Evolutionary conservation across 352 stramenopile species (phyloP).

Genomic region (Elongisporangium undulatum): DNA sequence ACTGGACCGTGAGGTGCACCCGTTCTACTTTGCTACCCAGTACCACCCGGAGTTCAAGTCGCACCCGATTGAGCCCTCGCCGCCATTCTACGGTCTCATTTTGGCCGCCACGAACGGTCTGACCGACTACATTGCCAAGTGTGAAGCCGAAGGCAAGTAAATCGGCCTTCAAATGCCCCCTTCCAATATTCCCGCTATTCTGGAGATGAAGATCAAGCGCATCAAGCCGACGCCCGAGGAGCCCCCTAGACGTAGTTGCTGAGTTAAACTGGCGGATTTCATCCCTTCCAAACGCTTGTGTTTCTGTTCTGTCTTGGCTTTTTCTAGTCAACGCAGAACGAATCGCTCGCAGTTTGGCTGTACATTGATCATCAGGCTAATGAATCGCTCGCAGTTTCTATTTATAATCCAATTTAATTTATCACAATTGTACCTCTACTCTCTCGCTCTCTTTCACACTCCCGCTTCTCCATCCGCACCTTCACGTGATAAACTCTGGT

Average conservation of each 20-base stretch:
- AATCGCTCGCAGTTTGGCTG: conserved; percentile 12
- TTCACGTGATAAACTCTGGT: no score
- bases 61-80: conserved; percentile 93
- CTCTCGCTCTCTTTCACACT: not conserved
- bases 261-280: conserved; percentile 1
- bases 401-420: conserved; percentile 3
- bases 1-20: conserved; percentile 92
- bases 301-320: conserved; percentile 5
- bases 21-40: conserved; percentile 99
- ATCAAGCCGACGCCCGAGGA: not conserved
- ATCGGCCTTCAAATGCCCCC: not conserved
- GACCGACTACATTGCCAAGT: conserved; percentile 53
- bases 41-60: conserved; percentile 99
- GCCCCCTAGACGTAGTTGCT: not conserved
- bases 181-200: not conserved
- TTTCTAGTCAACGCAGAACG: conserved; percentile 6
- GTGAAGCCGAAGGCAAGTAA: conserved; percentile 30
- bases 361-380: conserved; percentile 1
- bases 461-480: no score
- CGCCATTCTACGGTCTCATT: conserved; percentile 97
- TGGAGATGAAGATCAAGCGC: not conserved
- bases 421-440: not conserved
- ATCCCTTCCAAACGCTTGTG: conserved; percentile 4
- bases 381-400: conserved; percentile 9
- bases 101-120: conserved; percentile 84